Evolutionary conservation across 192 early-diverging fungal genomes (phyloP).

Genomic region (Linnemannia elongata): DNA sequence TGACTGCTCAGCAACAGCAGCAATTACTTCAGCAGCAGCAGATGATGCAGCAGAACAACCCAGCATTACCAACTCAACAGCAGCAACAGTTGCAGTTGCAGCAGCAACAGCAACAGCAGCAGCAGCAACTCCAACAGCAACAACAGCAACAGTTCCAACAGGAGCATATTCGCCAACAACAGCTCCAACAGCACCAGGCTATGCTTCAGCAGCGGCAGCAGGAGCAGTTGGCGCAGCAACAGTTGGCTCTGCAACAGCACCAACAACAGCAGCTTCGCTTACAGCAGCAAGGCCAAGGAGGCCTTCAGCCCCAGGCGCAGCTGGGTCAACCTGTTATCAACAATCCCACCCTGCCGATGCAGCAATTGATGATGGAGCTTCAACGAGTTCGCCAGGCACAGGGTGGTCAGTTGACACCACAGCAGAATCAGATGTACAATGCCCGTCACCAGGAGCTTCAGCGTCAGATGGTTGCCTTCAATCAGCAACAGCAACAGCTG

Average conservation of each 20-base stretch:
- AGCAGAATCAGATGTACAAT: constrained; percentile 15
- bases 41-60: constrained; percentile 14
- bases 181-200: constrained; percentile 27
- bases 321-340: constrained; percentile 17
- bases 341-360: constrained; percentile 15
- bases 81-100: constrained; percentile 23
- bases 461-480: constrained; percentile 8
- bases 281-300: constrained; percentile 30
- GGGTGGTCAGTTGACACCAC: constrained; percentile 13
- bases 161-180: constrained; percentile 25
- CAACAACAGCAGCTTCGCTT: constrained; percentile 30
- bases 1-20: constrained; percentile 13
- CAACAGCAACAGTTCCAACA: constrained; percentile 18
- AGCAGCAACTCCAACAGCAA: constrained; percentile 20
- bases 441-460: constrained; percentile 13
- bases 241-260: constrained; percentile 8
- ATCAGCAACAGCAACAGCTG: constrained; percentile 17
- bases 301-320: constrained; percentile 19
- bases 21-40: constrained; percentile 1
- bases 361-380: constrained; percentile 21
- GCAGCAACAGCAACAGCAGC: constrained; percentile 15
- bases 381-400: constrained; percentile 30
- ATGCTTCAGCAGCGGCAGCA: constrained; percentile 25
- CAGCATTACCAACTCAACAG: constrained; percentile 11
- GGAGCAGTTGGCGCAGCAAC: constrained; percentile 29